phyloP scores from a whole-genome alignment of 495 filamentous ascomycete species.

The Pseudomonodictys pantanalensis region DNA sequence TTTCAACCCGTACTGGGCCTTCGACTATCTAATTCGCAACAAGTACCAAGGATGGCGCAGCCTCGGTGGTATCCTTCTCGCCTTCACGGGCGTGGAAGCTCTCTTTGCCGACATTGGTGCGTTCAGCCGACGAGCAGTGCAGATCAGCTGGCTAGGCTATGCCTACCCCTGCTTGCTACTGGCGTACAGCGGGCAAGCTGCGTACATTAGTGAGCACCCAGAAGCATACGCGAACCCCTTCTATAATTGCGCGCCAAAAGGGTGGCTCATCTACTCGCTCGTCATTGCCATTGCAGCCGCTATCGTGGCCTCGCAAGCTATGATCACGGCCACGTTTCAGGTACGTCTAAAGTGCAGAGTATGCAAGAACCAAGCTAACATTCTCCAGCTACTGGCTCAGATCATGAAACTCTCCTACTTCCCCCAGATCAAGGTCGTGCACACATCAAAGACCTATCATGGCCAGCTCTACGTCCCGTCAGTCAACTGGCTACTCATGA shows the following conservation, averaged over 20 bases:
- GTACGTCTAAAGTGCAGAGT: conserved; percentile 15
- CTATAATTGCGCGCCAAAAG: conserved; percentile 63
- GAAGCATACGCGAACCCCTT: conserved; percentile 68
- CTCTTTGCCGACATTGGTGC: conserved; percentile 73
- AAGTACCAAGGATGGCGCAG: conserved; percentile 61
- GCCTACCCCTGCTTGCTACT: conserved; percentile 67
- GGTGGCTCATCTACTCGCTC: conserved; percentile 63
- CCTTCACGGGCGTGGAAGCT: conserved; percentile 73
- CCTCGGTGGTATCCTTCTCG: conserved; percentile 66
- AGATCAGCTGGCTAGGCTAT: conserved; percentile 64
- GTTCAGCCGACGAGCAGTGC: conserved; percentile 52
- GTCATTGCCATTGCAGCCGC: conserved; percentile 66
- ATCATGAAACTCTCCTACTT: conserved; percentile 74
- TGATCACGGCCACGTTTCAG: conserved; percentile 73
- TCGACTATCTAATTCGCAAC: conserved; percentile 60
- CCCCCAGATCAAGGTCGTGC: conserved; percentile 66
- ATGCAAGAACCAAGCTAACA: not conserved
- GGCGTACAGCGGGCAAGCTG: conserved; percentile 72
- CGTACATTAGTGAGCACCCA: conserved; percentile 61
- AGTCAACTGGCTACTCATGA: conserved; percentile 71
- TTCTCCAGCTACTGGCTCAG: conserved; percentile 55
- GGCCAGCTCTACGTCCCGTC: conserved; percentile 70
- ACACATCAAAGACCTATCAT: conserved; percentile 64
- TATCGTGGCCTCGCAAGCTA: conserved; percentile 73
- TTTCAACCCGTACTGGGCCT: conserved; percentile 65